Evolutionary conservation across 768 basidiomycete species (phyloP), one percentile per base, ranked within the genome.

Genomic region (Multifurca ochricompacta): DNA sequence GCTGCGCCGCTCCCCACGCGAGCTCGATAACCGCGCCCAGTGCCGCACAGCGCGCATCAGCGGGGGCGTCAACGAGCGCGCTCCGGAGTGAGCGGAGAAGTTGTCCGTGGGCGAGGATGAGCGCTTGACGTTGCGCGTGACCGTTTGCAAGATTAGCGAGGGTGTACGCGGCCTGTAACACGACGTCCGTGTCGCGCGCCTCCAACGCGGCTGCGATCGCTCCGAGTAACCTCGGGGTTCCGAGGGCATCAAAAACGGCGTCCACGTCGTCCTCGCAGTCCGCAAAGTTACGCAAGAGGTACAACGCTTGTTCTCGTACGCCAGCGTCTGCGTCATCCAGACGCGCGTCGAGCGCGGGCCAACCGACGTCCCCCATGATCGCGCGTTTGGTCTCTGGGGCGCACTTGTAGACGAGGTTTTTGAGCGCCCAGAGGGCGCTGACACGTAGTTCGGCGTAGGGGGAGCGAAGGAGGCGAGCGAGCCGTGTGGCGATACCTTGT

Each of bases 371-470:
- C n/a, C 69, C 68, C 78, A 91, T 87, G 13, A 92, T 77, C 53
- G 74, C 70, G 37, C 70, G 70, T 68, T 90, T 92, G 47, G 79
- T 78, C 39, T 75, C 73, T n/a, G 72, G 68, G 3, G 69, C 70
- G 31, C 82, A 79, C 63, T 83, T 84, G 65, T 78, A 78, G 2
- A 91, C 65, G n/a, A 90, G 65, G 63, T 94, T 96, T 67, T 90
- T 91, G 32, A 93, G 68, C 0, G 85, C 86, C 91, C 92, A 94
- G n/a, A 94, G 64, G 0, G 85, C 80, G 58, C 82, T 91, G 27
- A 85, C 65, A 6, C 80, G 72, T 6, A 92, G 71, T 0, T 75
- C 73, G 8, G 76, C 71, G 55, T 89, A 82, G 0, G 72, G 71
- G 7, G 72, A 71, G 25, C 71, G 66, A 3, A 85, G 67, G 1